Base-by-base conservation (phyloP, 1,139 yeast species). In the Wickerhamomyces sp. region DNA sequence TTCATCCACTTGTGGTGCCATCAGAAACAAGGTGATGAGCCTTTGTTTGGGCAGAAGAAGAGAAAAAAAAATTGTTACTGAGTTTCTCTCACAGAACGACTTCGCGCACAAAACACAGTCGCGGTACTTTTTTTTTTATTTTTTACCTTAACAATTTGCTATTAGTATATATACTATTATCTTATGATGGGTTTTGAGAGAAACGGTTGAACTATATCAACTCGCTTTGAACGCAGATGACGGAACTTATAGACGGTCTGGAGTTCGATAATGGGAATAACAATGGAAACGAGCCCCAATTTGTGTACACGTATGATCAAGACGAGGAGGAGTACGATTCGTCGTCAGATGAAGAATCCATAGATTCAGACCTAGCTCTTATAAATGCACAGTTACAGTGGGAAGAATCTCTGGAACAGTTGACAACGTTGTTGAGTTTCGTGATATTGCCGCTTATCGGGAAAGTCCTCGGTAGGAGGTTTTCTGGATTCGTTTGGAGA, bases 371-470 rank as follows among this genome's bases (percentile, higher is more conserved):
- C n/a, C 28, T 45, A 15, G 46, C 43, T 2, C 23, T 44, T 20
- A 50, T 44, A 16, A 70, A 66, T 34, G 85, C 87, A 1, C 88
- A 83, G 53, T 70, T 74, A 44, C 88, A 84, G 49, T 84, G 93
- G 93, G 91, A 84, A 36, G 89, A 81, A 50, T 79, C 85, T 32
- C 51, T 84, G 40, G 62, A 64, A 29, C 91, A 83, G 52, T 55
- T 85, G 32, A 71, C 71, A 28, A 70, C 68, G 11, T 63, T 85
- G 28, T 57, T 80, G 16, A 70, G 72, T 35, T 61, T 75, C 40
- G 75, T 84, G 13, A 51, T 84, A 30, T 64, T 83, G 34, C 95
- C 95, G 0, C 58, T 83, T 41, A 52, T 80, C 6, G 94, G 94
- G 23, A 80, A 78, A 55, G 68, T 78, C 26, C 47, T 84, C 27